phyloP scores from a whole-genome alignment of 371 early-diverging fungal genomes.

The Mucor lusitanicus region DNA sequence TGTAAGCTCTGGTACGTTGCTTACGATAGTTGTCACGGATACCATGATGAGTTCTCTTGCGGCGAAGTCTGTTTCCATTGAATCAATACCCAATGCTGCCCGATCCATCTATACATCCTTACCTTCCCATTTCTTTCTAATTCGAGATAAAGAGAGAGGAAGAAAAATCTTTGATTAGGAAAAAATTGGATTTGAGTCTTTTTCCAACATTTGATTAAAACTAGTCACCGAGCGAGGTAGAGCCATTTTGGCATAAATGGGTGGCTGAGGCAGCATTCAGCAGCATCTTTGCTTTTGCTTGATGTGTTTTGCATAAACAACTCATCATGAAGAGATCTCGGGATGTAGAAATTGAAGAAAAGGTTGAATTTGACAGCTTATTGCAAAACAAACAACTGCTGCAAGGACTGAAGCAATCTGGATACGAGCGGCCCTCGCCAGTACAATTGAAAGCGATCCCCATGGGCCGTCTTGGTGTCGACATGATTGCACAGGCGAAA shows the following conservation, averaged over 20 bases:
- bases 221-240: conserved; percentile 3
- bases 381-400: conserved; percentile 53
- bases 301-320: background rate
- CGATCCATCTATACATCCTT: background rate
- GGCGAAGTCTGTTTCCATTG: conserved; percentile 53
- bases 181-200: background rate
- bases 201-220: background rate
- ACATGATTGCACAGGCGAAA: conserved; percentile 92
- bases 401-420: conserved; percentile 53
- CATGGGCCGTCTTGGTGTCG: conserved; percentile 76
- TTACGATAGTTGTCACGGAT: conserved; percentile 67
- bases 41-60: conserved; percentile 71
- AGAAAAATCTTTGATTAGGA: conserved; percentile 5
- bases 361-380: conserved; percentile 58
- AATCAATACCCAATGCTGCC: background rate
- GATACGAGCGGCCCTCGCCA: conserved; percentile 75
- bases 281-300: background rate
- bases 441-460: conserved; percentile 90
- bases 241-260: background rate
- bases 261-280: conserved; percentile 19
- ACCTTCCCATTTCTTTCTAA: conserved; percentile 31
- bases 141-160: conserved; percentile 10
- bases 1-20: conserved; percentile 66
- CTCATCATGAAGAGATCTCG: conserved; percentile 36
- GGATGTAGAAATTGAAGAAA: conserved; percentile 64